Evolutionary conservation across 805 yeast species (phyloP).

Genomic region (Kurtzmaniella fragi): DNA sequence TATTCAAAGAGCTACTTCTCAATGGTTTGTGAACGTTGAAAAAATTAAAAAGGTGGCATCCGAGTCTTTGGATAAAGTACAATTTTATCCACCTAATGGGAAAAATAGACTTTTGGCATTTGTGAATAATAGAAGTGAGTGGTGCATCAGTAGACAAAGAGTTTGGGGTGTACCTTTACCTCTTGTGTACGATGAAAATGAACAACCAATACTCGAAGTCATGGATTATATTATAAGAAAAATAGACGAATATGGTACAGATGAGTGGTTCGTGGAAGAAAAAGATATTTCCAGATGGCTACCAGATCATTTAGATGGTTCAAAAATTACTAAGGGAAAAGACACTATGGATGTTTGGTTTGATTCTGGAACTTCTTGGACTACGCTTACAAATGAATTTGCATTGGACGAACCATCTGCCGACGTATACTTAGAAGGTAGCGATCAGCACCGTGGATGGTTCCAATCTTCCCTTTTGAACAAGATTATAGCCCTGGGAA

Average conservation of each 20-base stretch:
- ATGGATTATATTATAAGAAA: slow-evolving; percentile 47
- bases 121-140: slow-evolving; percentile 73
- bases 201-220: slow-evolving; percentile 62
- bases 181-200: slow-evolving; percentile 60
- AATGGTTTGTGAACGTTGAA: slow-evolving; percentile 90
- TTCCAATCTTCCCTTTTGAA: slow-evolving; percentile 90
- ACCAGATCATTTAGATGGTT: slow-evolving; percentile 48
- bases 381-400: slow-evolving; percentile 43
- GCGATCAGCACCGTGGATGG: slow-evolving; percentile 99
- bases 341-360: slow-evolving; percentile 99
- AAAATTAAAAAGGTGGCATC: slow-evolving; percentile 62
- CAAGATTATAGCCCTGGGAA: slow-evolving; percentile 52
- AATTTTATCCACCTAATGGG: slow-evolving; percentile 73
- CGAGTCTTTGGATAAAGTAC: slow-evolving; percentile 54
- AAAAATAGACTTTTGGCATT: slow-evolving; percentile 66
- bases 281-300: slow-evolving; percentile 63
- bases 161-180: slow-evolving; percentile 99
- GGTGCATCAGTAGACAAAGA: slow-evolving; percentile 98
- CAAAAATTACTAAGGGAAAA: slow-evolving; percentile 54
- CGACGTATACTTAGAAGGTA: slow-evolving; percentile 89
- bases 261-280: slow-evolving; percentile 71
- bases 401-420: slow-evolving; percentile 38
- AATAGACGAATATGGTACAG: slow-evolving; percentile 59
- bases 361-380: slow-evolving; percentile 95
- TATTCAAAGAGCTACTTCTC: slow-evolving; percentile 92